These are phyloP conservation scores for Rosa multiflora DNA, from an alignment of 306 rosid genomes.

Conservation along the genomic window DNA sequence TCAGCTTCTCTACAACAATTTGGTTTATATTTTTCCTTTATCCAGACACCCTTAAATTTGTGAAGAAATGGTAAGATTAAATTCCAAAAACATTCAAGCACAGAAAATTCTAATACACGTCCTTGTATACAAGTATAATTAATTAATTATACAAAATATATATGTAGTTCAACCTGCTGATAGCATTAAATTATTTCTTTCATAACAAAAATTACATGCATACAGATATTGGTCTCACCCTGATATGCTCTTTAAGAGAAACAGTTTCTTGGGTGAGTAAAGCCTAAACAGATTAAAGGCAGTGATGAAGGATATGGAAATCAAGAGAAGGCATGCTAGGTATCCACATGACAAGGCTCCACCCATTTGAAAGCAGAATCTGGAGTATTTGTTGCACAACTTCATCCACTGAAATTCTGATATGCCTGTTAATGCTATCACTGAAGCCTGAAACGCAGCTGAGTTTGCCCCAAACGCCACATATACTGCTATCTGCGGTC, in stretches of 20 bases:
- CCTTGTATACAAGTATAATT: too few relatives aligned
- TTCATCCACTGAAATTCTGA: conserved; percentile 63
- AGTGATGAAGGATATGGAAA: conserved; percentile 43
- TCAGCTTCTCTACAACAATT: too few relatives aligned
- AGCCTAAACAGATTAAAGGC: conserved; percentile 59
- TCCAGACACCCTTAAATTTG: not conserved
- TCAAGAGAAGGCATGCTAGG: conserved; percentile 52
- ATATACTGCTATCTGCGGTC: conserved; percentile 53
- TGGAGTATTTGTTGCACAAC: conserved; percentile 53
- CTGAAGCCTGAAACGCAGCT: conserved; percentile 38
- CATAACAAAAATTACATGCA: not conserved
- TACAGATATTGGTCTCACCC: not conserved
- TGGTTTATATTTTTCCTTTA: too few relatives aligned
- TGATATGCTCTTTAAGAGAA: conserved; percentile 36
- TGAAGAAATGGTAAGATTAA: not conserved
- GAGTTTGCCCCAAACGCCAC: conserved; percentile 48
- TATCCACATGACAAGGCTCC: conserved; percentile 54
- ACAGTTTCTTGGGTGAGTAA: conserved; percentile 56
- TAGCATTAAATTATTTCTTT: not conserved
- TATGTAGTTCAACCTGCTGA: not conserved
- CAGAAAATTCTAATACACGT: too few relatives aligned
- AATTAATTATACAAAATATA: not conserved
- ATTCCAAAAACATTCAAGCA: too few relatives aligned
- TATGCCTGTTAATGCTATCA: conserved; percentile 50
- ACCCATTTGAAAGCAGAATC: conserved; percentile 69